phyloP scores from a whole-genome alignment of 257 asterid species.

The Nicotiana paniculata region DNA sequence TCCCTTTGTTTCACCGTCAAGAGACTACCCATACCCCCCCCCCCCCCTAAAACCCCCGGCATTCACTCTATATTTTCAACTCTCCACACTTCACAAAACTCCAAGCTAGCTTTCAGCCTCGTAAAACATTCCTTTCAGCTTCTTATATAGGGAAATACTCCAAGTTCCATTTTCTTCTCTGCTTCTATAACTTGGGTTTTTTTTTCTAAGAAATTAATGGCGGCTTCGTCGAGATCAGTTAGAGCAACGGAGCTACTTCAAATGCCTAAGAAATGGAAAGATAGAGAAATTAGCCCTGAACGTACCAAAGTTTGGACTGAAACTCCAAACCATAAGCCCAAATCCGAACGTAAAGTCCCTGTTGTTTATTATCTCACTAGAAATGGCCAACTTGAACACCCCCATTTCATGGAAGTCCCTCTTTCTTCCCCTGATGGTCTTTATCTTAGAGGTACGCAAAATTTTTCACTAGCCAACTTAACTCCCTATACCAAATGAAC shows the following conservation, averaged over 20 bases:
- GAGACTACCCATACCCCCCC: not conserved
- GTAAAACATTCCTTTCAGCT: not conserved
- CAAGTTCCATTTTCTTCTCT: not conserved
- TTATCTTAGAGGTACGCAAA: slow-evolving; percentile 46
- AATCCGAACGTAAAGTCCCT: slow-evolving; percentile 33
- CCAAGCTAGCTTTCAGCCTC: not conserved
- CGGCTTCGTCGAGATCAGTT: not conserved
- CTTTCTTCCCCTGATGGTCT: slow-evolving; percentile 63
- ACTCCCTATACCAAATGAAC: not conserved
- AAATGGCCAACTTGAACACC: slow-evolving; percentile 84
- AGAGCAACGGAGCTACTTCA: not conserved
- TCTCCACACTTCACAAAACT: not conserved
- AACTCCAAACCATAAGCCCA: slow-evolving; percentile 24
- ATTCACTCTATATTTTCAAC: slow-evolving; percentile 4
- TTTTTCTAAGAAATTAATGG: not conserved
- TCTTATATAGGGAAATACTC: not conserved
- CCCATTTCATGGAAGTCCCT: slow-evolving; percentile 92
- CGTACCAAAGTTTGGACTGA: slow-evolving; percentile 53
- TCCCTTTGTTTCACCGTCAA: not conserved
- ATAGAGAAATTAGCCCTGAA: slow-evolving; percentile 47
- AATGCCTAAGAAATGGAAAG: not conserved
- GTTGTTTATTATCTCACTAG: slow-evolving; percentile 70
- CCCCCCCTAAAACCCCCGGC: not conserved
- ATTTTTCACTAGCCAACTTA: not conserved
- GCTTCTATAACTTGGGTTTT: not conserved